These are phyloP conservation scores for Fennellomyces sp. DNA, from an alignment of 371 early-diverging fungal species.

Conservation along the genomic window DNA sequence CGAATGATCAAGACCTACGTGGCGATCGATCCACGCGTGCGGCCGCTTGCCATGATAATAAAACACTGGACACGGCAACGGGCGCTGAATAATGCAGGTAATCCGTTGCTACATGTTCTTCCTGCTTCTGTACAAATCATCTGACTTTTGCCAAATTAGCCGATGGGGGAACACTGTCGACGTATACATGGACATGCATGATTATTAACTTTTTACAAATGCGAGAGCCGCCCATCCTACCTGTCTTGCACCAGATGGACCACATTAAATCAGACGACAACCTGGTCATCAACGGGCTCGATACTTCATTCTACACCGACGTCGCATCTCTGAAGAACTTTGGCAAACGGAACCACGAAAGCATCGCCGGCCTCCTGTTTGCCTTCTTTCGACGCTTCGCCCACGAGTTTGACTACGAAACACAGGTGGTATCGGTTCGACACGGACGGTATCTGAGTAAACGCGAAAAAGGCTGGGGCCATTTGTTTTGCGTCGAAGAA, in stretches of 20 bases:
- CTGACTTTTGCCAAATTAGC: too few species aligned
- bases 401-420: slow-evolving; percentile 80
- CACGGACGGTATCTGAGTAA: slow-evolving; percentile 78
- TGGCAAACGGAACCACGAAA: slow-evolving; percentile 70
- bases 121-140: too few species aligned
- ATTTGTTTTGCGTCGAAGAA: slow-evolving; percentile 87
- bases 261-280: slow-evolving; percentile 2
- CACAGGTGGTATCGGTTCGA: slow-evolving; percentile 79
- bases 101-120: too few species aligned
- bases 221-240: slow-evolving; percentile 88
- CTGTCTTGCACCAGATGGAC: slow-evolving; percentile 72
- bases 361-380: slow-evolving; percentile 80
- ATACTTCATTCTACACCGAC: slow-evolving; percentile 65
- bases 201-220: slow-evolving; percentile 88
- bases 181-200: slow-evolving; percentile 94
- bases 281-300: background rate
- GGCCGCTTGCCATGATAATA: slow-evolving; percentile 73
- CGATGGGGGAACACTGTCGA: slow-evolving; percentile 90
- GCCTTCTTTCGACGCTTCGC: slow-evolving; percentile 85
- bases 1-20: slow-evolving; percentile 78
- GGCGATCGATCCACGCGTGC: slow-evolving; percentile 78
- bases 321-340: slow-evolving; percentile 64
- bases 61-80: slow-evolving; percentile 85
- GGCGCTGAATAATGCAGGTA: slow-evolving; percentile 72
- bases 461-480: slow-evolving; percentile 80